Evolutionary conservation across 2,329 filamentous ascomycete genomes (phyloP).

Genomic region (Trichophyton rubrum): DNA sequence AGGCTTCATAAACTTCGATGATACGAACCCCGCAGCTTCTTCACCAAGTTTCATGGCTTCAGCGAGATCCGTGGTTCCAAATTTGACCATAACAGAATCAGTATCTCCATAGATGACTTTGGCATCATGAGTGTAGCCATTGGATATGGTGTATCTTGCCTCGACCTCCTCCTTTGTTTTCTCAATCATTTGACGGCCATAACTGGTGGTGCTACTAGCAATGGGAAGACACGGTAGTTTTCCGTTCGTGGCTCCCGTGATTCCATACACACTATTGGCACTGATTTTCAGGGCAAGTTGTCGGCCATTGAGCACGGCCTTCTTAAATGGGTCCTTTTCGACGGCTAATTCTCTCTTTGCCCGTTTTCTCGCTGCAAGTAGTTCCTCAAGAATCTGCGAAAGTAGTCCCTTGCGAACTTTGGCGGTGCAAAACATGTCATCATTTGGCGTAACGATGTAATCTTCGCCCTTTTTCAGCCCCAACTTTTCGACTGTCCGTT

Average conservation of each 20-base stretch:
- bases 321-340: conserved; percentile 93
- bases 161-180: conserved; percentile 96
- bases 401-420: conserved; percentile 85
- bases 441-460: conserved; percentile 91
- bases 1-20: conserved; percentile 82
- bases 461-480: conserved; percentile 76
- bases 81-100: conserved; percentile 99
- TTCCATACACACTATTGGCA: conserved; percentile 93
- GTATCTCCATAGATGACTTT: conserved; percentile 98
- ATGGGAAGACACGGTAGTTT: conserved; percentile 92
- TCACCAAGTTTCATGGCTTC: conserved; percentile 93
- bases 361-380: conserved; percentile 81
- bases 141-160: conserved; percentile 74
- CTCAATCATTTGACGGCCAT: conserved; percentile 97
- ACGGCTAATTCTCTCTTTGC: conserved; percentile 80
- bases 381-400: conserved; percentile 88
- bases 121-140: conserved; percentile 87
- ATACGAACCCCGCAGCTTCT: conserved; percentile 79
- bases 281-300: conserved; percentile 93
- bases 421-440: conserved; percentile 78
- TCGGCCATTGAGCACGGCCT: conserved; percentile 92
- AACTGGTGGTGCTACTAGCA: conserved; percentile 92
- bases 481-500: conserved; percentile 62
- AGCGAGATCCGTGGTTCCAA: conserved; percentile 73
- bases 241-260: conserved; percentile 90